Evolutionary conservation across 495 filamentous ascomycete species (phyloP), one percentile per base, ranked within the genome.

Genomic region (Gamarada debralockiae): DNA sequence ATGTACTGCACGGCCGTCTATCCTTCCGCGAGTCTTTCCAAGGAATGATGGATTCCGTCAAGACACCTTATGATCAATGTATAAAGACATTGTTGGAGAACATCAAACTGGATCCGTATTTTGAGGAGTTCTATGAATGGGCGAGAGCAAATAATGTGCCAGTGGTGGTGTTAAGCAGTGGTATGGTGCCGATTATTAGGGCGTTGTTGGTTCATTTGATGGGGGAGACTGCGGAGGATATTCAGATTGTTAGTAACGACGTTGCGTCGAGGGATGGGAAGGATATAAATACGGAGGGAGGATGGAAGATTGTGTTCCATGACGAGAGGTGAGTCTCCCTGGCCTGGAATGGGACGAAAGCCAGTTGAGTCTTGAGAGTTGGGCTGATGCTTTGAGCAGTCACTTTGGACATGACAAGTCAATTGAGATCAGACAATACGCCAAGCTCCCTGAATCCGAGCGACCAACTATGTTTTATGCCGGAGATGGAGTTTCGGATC

Each of bases 341-440:
- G 17, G 27, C 38, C 31, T 41, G 17, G 17, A 21, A 24, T 33
- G 27, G 25, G 2, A 23, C 33, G 8, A 34, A 46, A 41, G 12
- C n/a, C n/a, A 29, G 12, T 39, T 37, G 44, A 21, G 15, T 40
- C 45, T 23, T 37, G 7, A 10, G 13, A 52, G 15, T 27, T 52
- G 17, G 24, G 18, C 55, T 67, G 39, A 73, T 54, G 37, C 40
- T 31, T 52, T 31, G 55, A 34, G 29, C 43, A 92, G 87, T 60
- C 77, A 81, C 43, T 93, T 92, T 59, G 92, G 92, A 9, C 92
- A 98, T 60, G 92, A 98, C 75, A 97, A 98, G 77, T 88, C 83
- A 24, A 68, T 90, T 31, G 87, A 88, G 57, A 90, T 98, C 60
- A 82, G 87, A 57, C 87, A 85, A 1, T 97, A 96, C 65, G 80